phyloP scores from a whole-genome alignment of 1,284 basidiomycete species.

The Fomitopsis palustris region DNA sequence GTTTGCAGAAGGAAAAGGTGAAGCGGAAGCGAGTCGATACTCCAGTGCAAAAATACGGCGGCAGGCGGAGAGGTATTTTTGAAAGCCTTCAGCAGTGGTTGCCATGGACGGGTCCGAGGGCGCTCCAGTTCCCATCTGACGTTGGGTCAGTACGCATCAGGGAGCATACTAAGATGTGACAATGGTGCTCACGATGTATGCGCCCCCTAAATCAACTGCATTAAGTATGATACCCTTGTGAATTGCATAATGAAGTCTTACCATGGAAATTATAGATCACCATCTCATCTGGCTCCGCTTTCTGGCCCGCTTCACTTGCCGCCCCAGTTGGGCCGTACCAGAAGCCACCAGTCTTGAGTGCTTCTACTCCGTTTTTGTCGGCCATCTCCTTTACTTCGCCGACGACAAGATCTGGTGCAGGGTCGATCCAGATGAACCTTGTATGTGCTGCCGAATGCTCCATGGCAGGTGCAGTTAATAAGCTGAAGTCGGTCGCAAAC shows the following conservation, averaged over 20 bases:
- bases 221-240: too few species aligned
- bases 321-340: conserved; percentile 13
- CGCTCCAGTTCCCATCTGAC: neutral
- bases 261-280: conserved; percentile 19
- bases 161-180: too few species aligned
- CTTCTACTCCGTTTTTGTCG: conserved; percentile 11
- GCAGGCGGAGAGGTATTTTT: neutral
- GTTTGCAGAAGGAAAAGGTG: conserved; percentile 20
- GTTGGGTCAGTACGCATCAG: too few species aligned
- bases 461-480: neutral
- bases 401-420: conserved; percentile 12
- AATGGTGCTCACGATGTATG: too few species aligned
- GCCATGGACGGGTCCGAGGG: neutral
- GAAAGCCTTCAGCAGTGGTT: neutral
- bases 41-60: conserved; percentile 24
- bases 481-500: neutral
- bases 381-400: conserved; percentile 16
- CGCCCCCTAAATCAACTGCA: too few species aligned
- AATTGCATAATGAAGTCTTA: neutral
- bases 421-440: conserved; percentile 11
- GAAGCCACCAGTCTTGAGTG: conserved; percentile 10
- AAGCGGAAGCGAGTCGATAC: conserved; percentile 26
- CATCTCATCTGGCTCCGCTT: conserved; percentile 16
- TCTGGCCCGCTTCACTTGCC: conserved; percentile 25
- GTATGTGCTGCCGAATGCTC: neutral